Conservation (phyloP, 768 basidiomycete species). For the Boletus sensibilis region DNA sequence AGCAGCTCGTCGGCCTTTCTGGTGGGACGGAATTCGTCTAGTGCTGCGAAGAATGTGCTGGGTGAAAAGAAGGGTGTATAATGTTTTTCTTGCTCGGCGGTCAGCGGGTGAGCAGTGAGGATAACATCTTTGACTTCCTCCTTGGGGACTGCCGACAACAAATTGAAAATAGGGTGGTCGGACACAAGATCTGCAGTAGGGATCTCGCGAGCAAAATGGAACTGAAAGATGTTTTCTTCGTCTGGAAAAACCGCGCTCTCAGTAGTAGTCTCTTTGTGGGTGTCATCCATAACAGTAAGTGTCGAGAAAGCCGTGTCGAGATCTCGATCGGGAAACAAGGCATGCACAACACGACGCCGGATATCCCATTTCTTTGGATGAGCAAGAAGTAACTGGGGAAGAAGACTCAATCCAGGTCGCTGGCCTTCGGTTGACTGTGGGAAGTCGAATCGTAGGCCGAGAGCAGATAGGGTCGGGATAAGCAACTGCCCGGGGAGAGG, state of each 20-base stretch:
- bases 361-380: slow-evolving; percentile 25
- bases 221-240: slow-evolving; percentile 66
- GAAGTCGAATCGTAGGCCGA: slow-evolving; percentile 22
- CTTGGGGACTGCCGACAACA: slow-evolving; percentile 28
- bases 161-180: slow-evolving; percentile 14
- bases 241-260: slow-evolving; percentile 50
- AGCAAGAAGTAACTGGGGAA: slow-evolving; percentile 32
- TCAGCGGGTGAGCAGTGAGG: slow-evolving; percentile 50
- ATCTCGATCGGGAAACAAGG: slow-evolving; percentile 20
- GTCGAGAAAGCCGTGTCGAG: slow-evolving; percentile 45
- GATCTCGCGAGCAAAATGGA: slow-evolving; percentile 41
- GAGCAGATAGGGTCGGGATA: slow-evolving; percentile 21
- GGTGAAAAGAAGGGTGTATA: slow-evolving; percentile 75
- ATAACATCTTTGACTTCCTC: slow-evolving; percentile 56
- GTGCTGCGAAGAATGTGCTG: slow-evolving; percentile 52
- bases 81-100: slow-evolving; percentile 35
- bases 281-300: slow-evolving; percentile 45
- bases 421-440: background rate
- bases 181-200: slow-evolving; percentile 27
- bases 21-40: slow-evolving; percentile 34
- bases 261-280: slow-evolving; percentile 28
- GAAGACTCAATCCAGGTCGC: slow-evolving; percentile 1
- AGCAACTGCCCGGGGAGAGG: slow-evolving; percentile 26
- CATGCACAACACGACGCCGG: slow-evolving; percentile 13
- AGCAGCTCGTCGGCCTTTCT: slow-evolving; percentile 41